Base-by-base conservation (phyloP, 2,329 filamentous ascomycete species). In the Kalaharituber pfeilii region DNA sequence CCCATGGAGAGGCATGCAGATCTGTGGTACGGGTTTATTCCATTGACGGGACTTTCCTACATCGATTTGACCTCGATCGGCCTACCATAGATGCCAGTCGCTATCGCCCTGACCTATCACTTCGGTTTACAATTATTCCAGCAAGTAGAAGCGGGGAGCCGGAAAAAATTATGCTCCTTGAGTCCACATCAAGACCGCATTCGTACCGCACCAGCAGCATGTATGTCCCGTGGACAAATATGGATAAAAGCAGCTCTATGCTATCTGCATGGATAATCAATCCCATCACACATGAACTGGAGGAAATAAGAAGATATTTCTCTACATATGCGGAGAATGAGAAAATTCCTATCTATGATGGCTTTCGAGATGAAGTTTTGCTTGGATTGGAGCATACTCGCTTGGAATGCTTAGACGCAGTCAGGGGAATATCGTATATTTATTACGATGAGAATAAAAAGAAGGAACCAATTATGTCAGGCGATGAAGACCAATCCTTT, bases 381-480 rank as follows among this genome's bases (percentile, higher is more conserved):
- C 3, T 47, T 20, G 57, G 56, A 26, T 53, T 51, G 13, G 57
- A 59, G 49, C 53, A 57, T 24, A 59, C 57, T n/a, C 52, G 57
- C 22, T 55, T 59, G 52, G 57, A 59, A 28, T 56, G 55, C 20
- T 52, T 59, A 44, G 57, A 59, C 50, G 56, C 57, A 26, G 56
- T 57, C 27, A 55, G 57, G 28, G 57, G 57, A 15, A 53, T 59
- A 20, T 57, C 53, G 18, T 59, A 56, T 56, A 50, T 59, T 53
- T 57, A 57, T 36, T 59, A 57, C 39, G 56, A 59, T 45, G 56
- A 59, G 53, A 59, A 56, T 22, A 59, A 59, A 51, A 44, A 20
- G 2, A 30, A 27, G n/a, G 57, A 47, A 15, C 57, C 51, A 45
- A 9, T 24, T 5, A 5, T 47, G 25, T 13, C 42, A 5, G 5